Percentiles rank a stretch among this genome's conserved stretches.
phyloP scores from a whole-genome alignment of 805 yeast species.

The Saturnispora sanitii region DNA sequence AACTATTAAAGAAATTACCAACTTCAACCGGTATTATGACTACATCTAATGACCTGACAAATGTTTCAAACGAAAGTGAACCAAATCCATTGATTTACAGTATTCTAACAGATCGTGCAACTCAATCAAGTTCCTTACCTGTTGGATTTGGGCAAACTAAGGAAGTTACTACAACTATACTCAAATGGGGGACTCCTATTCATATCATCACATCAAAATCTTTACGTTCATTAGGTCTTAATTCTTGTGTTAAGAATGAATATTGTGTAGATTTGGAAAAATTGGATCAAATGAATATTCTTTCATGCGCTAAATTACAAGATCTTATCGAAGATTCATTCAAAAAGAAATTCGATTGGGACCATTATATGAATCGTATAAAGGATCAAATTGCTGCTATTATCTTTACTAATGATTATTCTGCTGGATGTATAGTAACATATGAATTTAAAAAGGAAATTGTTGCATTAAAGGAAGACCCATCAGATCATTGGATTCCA shows the following conservation, averaged over 20 bases:
- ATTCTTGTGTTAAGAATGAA: conserved; percentile 9
- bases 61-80: conserved; percentile 36
- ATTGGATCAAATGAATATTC: conserved; percentile 27
- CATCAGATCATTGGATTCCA: conserved; percentile 35
- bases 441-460: conserved; percentile 43
- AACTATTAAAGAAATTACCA: conserved; percentile 41
- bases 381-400: conserved; percentile 60
- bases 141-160: conserved; percentile 49
- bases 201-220: conserved; percentile 27
- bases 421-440: conserved; percentile 89
- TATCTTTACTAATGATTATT: conserved; percentile 87
- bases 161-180: conserved; percentile 61
- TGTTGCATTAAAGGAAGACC: conserved; percentile 5
- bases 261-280: conserved; percentile 33
- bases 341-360: conserved; percentile 52
- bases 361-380: conserved; percentile 59
- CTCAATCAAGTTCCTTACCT: conserved; percentile 86
- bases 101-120: conserved; percentile 81
- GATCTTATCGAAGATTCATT: conserved; percentile 71
- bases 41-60: conserved; percentile 61
- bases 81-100: conserved; percentile 86
- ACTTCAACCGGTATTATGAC: conserved; percentile 72
- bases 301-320: conserved; percentile 51
- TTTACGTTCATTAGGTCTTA: conserved; percentile 1
- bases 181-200: conserved; percentile 67